Conservation (phyloP, 305 asterid genomes). For the Solanum hybrid region DNA sequence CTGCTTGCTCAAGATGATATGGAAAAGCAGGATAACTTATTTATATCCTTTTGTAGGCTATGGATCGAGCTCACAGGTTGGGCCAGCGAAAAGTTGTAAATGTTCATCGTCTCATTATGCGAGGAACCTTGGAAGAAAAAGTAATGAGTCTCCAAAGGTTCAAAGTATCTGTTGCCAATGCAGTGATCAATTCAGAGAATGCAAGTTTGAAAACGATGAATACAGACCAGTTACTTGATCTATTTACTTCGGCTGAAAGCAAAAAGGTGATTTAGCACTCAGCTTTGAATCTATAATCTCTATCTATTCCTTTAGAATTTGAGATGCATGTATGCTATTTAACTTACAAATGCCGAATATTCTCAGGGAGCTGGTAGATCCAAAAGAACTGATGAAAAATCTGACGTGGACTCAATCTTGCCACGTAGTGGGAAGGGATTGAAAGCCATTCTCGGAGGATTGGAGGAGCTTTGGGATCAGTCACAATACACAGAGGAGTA, state of each 20-base stretch:
- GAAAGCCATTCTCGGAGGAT: constrained; percentile 83
- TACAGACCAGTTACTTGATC: constrained; percentile 93
- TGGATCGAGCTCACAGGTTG: constrained; percentile 99
- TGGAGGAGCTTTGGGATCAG: constrained; percentile 99
- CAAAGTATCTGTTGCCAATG: constrained; percentile 91
- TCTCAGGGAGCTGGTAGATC: constrained; percentile 53
- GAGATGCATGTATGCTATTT: not conserved
- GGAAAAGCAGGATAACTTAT: not conserved
- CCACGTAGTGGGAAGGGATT: constrained; percentile 68
- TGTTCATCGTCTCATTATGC: constrained; percentile 96
- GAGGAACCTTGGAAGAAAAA: constrained; percentile 99
- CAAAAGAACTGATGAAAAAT: constrained; percentile 24
- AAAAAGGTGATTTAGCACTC: constrained; percentile 47
- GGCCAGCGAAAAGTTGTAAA: constrained; percentile 95
- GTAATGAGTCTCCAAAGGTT: constrained; percentile 99
- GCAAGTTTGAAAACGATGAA: constrained; percentile 97
- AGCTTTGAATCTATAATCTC: not conserved
- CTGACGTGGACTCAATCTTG: constrained; percentile 45
- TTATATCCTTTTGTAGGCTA: constrained; percentile 54
- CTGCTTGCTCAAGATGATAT: not conserved
- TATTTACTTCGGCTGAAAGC: constrained; percentile 79
- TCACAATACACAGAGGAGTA: constrained; percentile 97
- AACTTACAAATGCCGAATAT: not conserved
- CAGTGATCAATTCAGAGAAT: constrained; percentile 92
- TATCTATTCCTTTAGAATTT: not conserved